Evolutionary conservation across 2,329 filamentous ascomycete species (phyloP), one percentile per base, ranked within the genome.

Genomic region (Colletotrichum sp.): DNA sequence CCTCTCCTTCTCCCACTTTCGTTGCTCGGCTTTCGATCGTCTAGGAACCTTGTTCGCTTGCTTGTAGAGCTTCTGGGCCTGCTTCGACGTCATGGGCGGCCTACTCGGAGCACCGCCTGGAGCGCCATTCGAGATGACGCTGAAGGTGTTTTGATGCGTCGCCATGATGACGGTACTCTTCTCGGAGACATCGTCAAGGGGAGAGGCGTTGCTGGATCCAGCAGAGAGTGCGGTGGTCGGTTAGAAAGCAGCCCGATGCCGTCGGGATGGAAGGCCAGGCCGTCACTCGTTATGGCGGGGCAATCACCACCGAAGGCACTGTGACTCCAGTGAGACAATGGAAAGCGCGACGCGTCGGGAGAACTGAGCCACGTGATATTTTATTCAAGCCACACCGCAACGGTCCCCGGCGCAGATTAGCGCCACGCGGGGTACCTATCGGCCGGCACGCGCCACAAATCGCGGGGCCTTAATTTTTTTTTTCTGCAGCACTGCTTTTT

Each of bases 1-100:
- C 28, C 81, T 83, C 65, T 89, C 86, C 62, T 84, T 82, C 34
- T 82, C 85, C 73, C 82, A 79, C 18, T 83, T 83, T 28, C 86
- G 84, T 73, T 83, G 83, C 76, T 89, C 87, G 30, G 84, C 84
- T 75, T 86, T 86, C 48, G 85, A 86, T 28, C 89, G 79, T 69
- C 83, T 84, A 1, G 86, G 85, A 3, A 77, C 83, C 76, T 83
- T 82, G 30, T 81, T 86, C 28, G 83, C 79, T 1, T 80, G 81
- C 71, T 83, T 82, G 78, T 87, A 83, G 12, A 84, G 84, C 48
- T 85, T 84, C 71, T 83, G 83, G 36, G 83, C 83, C 66, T 87
- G 85, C 65, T 86, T 86, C 8, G 85, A 86, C 12, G 85, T 87
- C 85, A 87, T 87, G 30, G 84, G 83, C 5, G 81, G 82, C 15